Evolutionary conservation across 2,329 filamentous ascomycete species (phyloP).

Genomic region (Fusarium tricinctum): DNA sequence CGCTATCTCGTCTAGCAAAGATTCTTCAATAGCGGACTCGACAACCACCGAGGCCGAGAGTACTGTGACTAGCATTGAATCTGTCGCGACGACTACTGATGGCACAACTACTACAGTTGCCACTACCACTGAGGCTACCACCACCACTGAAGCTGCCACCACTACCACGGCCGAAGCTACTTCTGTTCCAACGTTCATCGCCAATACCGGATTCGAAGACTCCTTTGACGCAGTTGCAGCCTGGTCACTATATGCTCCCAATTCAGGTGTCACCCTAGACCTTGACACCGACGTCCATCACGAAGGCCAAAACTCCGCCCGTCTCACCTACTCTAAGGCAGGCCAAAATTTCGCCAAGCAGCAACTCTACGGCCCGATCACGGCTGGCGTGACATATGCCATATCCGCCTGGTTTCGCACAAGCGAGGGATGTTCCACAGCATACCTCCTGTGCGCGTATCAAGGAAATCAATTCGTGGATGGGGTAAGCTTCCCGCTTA

Average conservation of each 20-base stretch:
- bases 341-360: background rate
- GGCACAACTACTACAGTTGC: background rate
- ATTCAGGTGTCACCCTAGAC: background rate
- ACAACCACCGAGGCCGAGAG: background rate
- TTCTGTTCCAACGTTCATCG: background rate
- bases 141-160: background rate
- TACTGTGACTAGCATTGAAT: background rate
- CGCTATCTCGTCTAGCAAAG: no score
- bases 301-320: background rate
- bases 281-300: background rate
- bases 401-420: background rate
- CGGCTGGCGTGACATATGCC: background rate
- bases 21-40: background rate
- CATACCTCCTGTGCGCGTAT: no score
- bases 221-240: background rate
- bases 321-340: accelerated
- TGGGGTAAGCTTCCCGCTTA: accelerated
- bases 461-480: no score
- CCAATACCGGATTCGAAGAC: background rate
- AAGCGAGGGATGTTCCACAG: accelerated
- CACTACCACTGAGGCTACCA: background rate
- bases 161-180: background rate
- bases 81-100: background rate
- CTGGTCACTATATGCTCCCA: background rate
- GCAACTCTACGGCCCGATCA: background rate